These are phyloP conservation scores for Parsonsia alboflavescens DNA, from an alignment of 257 asterid genomes.

Conservation along the genomic window DNA sequence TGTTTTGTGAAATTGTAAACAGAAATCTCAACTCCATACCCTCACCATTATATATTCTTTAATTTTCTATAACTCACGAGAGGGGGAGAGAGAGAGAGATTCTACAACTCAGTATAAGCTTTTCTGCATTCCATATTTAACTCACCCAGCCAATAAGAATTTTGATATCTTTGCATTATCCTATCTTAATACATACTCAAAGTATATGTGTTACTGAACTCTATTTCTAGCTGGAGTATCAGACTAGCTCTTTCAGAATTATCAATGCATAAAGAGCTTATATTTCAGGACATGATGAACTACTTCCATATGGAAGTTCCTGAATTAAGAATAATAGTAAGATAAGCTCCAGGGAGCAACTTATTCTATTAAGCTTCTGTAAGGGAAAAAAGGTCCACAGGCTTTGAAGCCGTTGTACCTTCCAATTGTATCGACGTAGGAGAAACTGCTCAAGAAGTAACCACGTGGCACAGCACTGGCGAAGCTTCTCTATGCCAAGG, in stretches of 20 bases:
- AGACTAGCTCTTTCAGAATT: neutral
- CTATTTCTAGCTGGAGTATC: neutral
- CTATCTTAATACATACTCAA: no score
- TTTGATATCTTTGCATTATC: no score
- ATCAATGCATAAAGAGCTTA: constrained; percentile 1
- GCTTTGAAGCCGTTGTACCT: constrained; percentile 39
- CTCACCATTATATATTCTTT: neutral
- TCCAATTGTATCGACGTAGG: constrained; percentile 79
- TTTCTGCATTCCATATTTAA: neutral
- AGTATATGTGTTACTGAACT: neutral
- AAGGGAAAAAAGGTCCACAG: constrained; percentile 8
- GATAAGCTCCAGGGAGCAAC: neutral
- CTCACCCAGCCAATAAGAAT: neutral
- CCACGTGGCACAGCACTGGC: constrained; percentile 92
- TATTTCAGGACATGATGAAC: neutral
- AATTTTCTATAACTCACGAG: neutral
- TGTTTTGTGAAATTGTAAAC: no score
- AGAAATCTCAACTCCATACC: no score
- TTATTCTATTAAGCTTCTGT: constrained; percentile 9
- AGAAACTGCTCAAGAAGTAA: constrained; percentile 93
- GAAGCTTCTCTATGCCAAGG: constrained; percentile 96
- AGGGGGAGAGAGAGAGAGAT: neutral
- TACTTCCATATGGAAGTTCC: neutral
- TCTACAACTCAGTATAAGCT: neutral
- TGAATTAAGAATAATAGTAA: neutral